Base-by-base conservation (phyloP, 257 asterid species). In the Sherardia arvensis region DNA sequence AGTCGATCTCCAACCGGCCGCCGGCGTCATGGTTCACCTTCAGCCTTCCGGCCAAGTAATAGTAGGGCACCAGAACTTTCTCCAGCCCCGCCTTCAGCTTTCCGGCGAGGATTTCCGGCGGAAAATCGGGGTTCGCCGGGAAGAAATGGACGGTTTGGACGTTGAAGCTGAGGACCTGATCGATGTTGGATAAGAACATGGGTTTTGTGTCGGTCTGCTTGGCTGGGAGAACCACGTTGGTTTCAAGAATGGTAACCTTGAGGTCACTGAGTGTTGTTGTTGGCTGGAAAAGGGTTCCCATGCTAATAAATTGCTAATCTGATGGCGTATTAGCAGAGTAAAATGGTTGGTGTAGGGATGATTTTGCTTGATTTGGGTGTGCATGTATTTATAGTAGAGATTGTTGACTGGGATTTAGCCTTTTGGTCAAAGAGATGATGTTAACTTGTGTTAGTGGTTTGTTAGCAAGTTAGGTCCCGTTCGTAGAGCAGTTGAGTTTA, bases 61-160 rank as follows among this genome's bases (percentile, higher is more conserved):
- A 84, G 58, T 90, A 90, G 4, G 78, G 47, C 61, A 47, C 78
- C 71, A 87, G 14, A 27, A 90, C 71, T 51, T 76, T 85, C 0
- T 68, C 61, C 0, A 87, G 76, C 0, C 94, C 95, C 14, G 34
- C 67, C 53, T 59, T 80, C 7, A 85, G 76, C 81, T 80, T 74
- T 1, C 69, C 55, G 2, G 27, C 75, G 2, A 78, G 88, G 1
- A 67, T 26, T 36, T 80, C 79, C 0, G 87, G 88, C 0, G 92
- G 77, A 32, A 80, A 90, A 14, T 73, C 85, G 0, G 78, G 74
- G 65, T 80, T 77, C 6, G 75, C 73, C 0, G 78, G 79, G 76
- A 90, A 90, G 79, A 90, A 90, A 63, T 87, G 95, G 64, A 87
- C 76, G 0, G 95, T 87, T 65, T 87, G 90, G 71, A 90, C 95